Base-by-base conservation (phyloP, 1,139 yeast genomes). In the Candida tetrigidarum region DNA sequence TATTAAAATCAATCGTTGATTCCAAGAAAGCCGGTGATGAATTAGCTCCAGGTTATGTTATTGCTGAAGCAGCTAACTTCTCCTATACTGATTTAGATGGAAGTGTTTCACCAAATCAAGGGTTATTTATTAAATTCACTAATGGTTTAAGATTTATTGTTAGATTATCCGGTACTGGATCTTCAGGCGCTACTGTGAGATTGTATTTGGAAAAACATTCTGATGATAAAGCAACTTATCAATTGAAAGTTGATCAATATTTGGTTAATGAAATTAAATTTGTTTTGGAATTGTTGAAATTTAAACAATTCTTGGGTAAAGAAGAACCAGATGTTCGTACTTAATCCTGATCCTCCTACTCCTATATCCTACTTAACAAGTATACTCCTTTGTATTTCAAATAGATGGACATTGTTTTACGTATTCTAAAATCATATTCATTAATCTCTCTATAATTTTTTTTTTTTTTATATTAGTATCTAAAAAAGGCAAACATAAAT, bases 101-200 rank as follows among this genome's bases (percentile, higher is more conserved):
- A 16, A 83, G 93, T 2, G 91, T 92, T 6, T 88, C 97, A 5
- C 64, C 71, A n/a, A 84, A 91, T 62, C 99, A 93, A 74, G 99
- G 99, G 37, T 78, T 93, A 46, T 93, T 77, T 62, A 85, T 92
- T 54, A 91, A 86, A 67, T 80, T 92, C 53, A 78, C 78, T 39
- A 85, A 84, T 57, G 98, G 98, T 3, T 80, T 90, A 49, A 81
- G 98, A 64, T 81, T 92, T 47, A 89, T 95, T 36, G 89, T 90
- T 40, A 85, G 99, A 67, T 78, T 93, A 54, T 90, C 97, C 0
- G 99, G 99, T 46, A 93, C 99, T 10, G 99, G 99, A 5, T 91
- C 98, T 1, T 84, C 96, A 2, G 99, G 99, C 39, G 98, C 99
- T 15, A 93, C 99, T 3, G 92, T 95, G 50, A 83, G 99, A 68